Evolutionary conservation across 2,329 filamentous ascomycete species (phyloP).

Genomic region (Colletotrichum sp.): DNA sequence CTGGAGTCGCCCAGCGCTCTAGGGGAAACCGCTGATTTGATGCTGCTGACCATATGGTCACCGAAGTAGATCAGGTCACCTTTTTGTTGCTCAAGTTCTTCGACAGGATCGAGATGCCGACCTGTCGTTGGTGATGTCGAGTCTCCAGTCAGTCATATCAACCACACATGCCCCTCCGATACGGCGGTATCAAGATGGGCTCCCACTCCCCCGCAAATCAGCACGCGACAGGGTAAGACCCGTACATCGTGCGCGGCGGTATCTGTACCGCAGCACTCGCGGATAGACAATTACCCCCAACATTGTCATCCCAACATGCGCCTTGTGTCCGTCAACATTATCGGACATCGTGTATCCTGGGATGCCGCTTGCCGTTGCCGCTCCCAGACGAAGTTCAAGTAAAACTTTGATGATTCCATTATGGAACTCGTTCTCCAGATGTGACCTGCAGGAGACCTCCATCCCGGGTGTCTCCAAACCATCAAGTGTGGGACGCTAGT

Average conservation of each 20-base stretch:
- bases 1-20: neutral
- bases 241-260: neutral
- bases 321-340: neutral
- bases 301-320: conserved; percentile 1
- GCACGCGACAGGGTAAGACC: conserved; percentile 9
- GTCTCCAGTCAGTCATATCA: conserved; percentile 17
- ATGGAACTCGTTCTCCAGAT: conserved; percentile 22
- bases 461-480: conserved; percentile 16
- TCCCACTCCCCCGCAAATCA: conserved; percentile 8
- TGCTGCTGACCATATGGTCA: neutral
- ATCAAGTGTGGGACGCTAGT: conserved; percentile 21
- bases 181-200: conserved; percentile 6
- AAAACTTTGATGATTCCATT: conserved; percentile 25
- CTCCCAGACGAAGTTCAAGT: conserved; percentile 6
- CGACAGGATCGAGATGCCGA: neutral
- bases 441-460: conserved; percentile 21
- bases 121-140: neutral
- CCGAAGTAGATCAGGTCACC: neutral
- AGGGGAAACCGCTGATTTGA: neutral
- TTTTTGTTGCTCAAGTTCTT: neutral
- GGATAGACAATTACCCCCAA: conserved; percentile 14
- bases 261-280: neutral
- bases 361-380: conserved; percentile 17
- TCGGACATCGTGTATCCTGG: conserved; percentile 1
- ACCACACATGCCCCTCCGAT: conserved; percentile 14